Evolutionary conservation across 2,329 filamentous ascomycete genomes (phyloP), one percentile per base, ranked within the genome.

Genomic region (Macrophomina tecta): DNA sequence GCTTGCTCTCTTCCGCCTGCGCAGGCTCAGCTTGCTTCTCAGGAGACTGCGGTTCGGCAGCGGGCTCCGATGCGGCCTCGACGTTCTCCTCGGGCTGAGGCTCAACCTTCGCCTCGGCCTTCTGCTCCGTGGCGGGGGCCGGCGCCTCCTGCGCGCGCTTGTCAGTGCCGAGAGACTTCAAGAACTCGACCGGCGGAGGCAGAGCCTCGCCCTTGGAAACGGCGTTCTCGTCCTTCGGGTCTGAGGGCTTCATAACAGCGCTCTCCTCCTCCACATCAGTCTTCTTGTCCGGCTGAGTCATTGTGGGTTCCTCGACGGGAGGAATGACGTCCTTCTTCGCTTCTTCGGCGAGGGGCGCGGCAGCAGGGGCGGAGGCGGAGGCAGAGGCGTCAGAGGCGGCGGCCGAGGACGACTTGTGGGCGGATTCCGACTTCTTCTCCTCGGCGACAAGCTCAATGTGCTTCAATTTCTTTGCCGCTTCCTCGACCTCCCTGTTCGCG

Each of bases 251-350:
- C 73, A 80, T 74, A 8, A 72, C 68, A 11, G 72, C 76, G 12
- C 79, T 74, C 67, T 77, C 72, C 61, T 83, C 82, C 71, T 82
- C 77, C 2, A 72, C 81, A 40, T 74, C 79, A 9, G 75, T 75
- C 65, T 72, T 72, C 73, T 83, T 83, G 72, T 84, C 82, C 30
- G 79, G 80, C 53, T 81, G 81, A 12, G 75, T 76, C n/a, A 73
- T 73, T 28, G 76, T 72, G 1, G 53, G 51, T n/a, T 58, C 53
- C 60, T 68, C 38, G 70, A 70, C 62, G 72, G 72, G 56, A 70
- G 69, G 18, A 62, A 63, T 51, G 28, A 52, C 7, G 42, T 68
- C 64, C n/a, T 68, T 62, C 38, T 67, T 64, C 60, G 60, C 46
- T 11, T 62, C 55, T 30, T 64, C 61, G 32, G 53, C 64, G 52